Percentiles rank a stretch among this genome's conserved stretches.
Conservation (phyloP, 352 stramenopile species). For the Pilasporangium apinafurcum region DNA sequence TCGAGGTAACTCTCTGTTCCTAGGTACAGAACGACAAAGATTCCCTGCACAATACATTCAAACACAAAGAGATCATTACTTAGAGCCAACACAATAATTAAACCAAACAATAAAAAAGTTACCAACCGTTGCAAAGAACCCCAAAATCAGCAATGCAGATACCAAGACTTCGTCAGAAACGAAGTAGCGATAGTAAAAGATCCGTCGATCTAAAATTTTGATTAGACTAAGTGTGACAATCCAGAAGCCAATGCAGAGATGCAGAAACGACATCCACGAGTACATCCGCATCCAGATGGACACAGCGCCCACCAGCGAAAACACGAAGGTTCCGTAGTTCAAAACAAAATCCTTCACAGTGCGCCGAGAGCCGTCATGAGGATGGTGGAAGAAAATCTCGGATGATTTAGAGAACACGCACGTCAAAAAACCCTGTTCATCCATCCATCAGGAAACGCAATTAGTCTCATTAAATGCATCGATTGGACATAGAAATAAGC, state of each 20-base stretch:
- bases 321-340: slow-evolving; percentile 87
- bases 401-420: slow-evolving; percentile 73
- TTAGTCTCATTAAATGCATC: neutral
- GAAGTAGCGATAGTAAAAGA: slow-evolving; percentile 88
- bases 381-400: slow-evolving; percentile 72
- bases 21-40: slow-evolving; percentile 78
- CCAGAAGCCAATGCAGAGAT: slow-evolving; percentile 62
- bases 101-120: neutral
- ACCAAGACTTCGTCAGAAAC: slow-evolving; percentile 86
- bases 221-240: slow-evolving; percentile 58
- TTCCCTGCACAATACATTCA: slow-evolving; percentile 48
- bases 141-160: slow-evolving; percentile 67
- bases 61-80: neutral
- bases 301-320: slow-evolving; percentile 73
- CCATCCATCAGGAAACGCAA: neutral
- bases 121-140: slow-evolving; percentile 77
- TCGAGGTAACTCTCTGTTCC: slow-evolving; percentile 85
- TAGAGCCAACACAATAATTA: slow-evolving; percentile 2
- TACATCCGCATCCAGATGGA: slow-evolving; percentile 86
- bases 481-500: slow-evolving; percentile 1
- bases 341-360: slow-evolving; percentile 79
- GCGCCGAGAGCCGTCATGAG: slow-evolving; percentile 48
- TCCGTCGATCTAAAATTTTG: slow-evolving; percentile 75
- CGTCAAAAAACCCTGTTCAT: slow-evolving; percentile 57
- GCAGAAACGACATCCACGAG: slow-evolving; percentile 73